A percentile compares a stretch with the other conserved stretches of the same genome.
These are phyloP conservation scores for Camelina hispida DNA, from an alignment of 345 rosid species.

Conservation along the genomic window DNA sequence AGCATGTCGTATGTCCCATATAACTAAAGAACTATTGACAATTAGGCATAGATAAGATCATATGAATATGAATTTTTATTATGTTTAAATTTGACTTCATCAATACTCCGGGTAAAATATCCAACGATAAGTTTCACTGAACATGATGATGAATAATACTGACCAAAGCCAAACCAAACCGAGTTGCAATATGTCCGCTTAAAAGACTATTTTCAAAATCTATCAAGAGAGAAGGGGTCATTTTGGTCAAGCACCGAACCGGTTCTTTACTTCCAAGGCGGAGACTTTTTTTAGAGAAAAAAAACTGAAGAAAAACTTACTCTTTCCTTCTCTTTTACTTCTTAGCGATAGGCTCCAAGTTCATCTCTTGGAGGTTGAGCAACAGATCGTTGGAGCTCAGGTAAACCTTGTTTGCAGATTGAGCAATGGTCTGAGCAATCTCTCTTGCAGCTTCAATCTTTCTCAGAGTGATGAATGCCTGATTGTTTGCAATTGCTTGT, in stretches of 20 bases:
- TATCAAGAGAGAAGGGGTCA: slow-evolving; percentile 3
- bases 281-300: background rate
- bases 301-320: slow-evolving; percentile 22
- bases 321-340: slow-evolving; percentile 42
- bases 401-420: slow-evolving; percentile 76
- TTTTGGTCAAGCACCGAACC: slow-evolving; percentile 19
- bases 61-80: slow-evolving; percentile 11
- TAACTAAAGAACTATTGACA: background rate
- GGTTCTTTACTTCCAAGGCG: background rate
- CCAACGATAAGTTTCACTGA: slow-evolving; percentile 24
- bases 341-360: slow-evolving; percentile 51
- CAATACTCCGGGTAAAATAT: slow-evolving; percentile 27
- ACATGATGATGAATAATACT: slow-evolving; percentile 17
- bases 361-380: slow-evolving; percentile 82
- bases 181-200: slow-evolving; percentile 2
- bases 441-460: slow-evolving; percentile 96
- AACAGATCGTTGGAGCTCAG: slow-evolving; percentile 74
- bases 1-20: background rate
- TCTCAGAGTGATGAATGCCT: slow-evolving; percentile 89
- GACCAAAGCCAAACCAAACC: slow-evolving; percentile 21
- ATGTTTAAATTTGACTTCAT: slow-evolving; percentile 1
- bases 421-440: slow-evolving; percentile 77
- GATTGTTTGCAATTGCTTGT: slow-evolving; percentile 89
- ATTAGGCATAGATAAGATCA: background rate
- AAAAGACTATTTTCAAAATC: slow-evolving; percentile 17